Evolutionary conservation across 2,329 filamentous ascomycete genomes (phyloP), one percentile per base, ranked within the genome.

Genomic region (Trichophyton rubrum): DNA sequence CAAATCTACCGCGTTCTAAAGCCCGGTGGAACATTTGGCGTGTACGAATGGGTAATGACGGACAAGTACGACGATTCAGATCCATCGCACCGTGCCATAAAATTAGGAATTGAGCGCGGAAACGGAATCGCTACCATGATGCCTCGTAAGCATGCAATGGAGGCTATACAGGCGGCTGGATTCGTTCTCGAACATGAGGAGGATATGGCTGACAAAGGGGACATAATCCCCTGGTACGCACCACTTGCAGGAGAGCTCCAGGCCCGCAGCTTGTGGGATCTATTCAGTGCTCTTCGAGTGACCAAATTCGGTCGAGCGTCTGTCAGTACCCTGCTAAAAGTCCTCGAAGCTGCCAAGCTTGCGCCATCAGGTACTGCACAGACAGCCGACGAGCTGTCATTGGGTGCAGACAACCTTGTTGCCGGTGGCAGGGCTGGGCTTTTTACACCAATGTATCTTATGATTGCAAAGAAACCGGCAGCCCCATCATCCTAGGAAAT

Each of bases 21-120:
- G 82, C 92, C 92, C 17, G 93, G 92, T 63, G 92, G 92, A 73
- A 81, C 89, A 57, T 97, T 97, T 68, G 93, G 92, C 71, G 92
- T 97, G 59, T 99, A 97, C 77, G 93, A 99, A 77, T 97, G 93
- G 92, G 81, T 97, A 71, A 97, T 99, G 93, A 97, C 91, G 6
- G 91, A 96, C 64, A 79, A 86, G 24, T 99, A 96, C 76, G 88
- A 97, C 78, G 92, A 95, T 72, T 80, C 87, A 63, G 90, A 96
- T 80, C 75, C 89, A 0, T 80, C 85, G 69, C 92, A 97, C 78
- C 87, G 90, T 67, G 84, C 89, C 72, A 93, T 97, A 71, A 89
- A 92, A 65, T 84, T 96, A n/a, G 91, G 88, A 65, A 99, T 99
- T 66, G 93, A 99, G 80, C 86, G 90, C 72, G 92, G 93, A 69